Percentiles rank a stretch among this genome's conserved stretches.
These are phyloP conservation scores for Dictyostelium purpureum DNA, from an alignment of 78 protist species.

Conservation along the genomic window DNA sequence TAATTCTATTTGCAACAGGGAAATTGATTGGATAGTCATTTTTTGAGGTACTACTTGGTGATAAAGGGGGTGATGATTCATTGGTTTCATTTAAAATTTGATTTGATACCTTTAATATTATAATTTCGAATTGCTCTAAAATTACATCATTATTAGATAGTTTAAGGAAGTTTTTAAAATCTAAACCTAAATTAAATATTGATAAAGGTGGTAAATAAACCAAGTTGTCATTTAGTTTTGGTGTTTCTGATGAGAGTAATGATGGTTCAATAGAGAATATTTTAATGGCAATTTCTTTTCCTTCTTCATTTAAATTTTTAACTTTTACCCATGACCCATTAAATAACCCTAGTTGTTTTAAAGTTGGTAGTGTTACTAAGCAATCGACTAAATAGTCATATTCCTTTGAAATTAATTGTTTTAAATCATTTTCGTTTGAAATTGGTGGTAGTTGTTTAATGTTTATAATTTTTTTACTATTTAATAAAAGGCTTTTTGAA, in stretches of 20 bases:
- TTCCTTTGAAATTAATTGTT: background rate
- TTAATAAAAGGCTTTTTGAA: background rate
- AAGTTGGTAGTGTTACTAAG: slow-evolving; percentile 16
- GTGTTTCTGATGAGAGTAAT: background rate
- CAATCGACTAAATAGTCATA: slow-evolving; percentile 31
- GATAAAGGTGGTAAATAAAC: slow-evolving; percentile 47
- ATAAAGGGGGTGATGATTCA: no score
- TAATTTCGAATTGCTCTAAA: background rate
- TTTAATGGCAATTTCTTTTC: background rate
- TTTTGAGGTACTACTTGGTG: background rate
- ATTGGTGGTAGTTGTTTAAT: slow-evolving; percentile 7
- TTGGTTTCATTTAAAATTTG: no score
- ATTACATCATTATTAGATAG: background rate
- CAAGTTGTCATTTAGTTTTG: slow-evolving; percentile 4
- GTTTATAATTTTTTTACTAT: background rate
- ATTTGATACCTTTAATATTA: background rate
- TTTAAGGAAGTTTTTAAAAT: background rate
- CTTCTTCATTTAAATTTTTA: background rate
- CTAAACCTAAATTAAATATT: slow-evolving; percentile 26
- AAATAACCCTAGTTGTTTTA: slow-evolving; percentile 16
- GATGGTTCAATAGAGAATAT: slow-evolving; percentile 27
- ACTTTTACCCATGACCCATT: slow-evolving; percentile 30
- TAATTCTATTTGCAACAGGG: slow-evolving; percentile 37
- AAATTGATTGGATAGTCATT: background rate
- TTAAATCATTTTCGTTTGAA: background rate